Percentiles rank a stretch among this genome's conserved stretches.
Evolutionary conservation across 1,284 basidiomycete species (phyloP).

Genomic region (Cutaneotrichosporon cavernicola): DNA sequence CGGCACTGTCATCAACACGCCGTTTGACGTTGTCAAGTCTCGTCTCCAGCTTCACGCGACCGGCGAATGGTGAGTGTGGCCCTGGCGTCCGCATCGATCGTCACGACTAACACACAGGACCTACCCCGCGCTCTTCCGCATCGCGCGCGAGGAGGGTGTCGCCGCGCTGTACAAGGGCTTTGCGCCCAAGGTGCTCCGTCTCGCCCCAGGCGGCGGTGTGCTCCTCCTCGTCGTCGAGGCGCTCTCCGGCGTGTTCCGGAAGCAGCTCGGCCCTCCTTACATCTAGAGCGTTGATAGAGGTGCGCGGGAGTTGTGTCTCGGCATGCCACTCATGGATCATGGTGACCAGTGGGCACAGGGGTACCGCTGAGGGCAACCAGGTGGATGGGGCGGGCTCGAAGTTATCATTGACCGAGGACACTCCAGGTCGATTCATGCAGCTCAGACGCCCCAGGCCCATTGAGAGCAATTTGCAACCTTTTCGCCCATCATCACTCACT

Average conservation of each 20-base stretch:
- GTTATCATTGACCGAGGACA: no score
- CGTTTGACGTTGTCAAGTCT: constrained; percentile 85
- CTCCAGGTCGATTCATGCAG: no score
- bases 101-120: constrained; percentile 22
- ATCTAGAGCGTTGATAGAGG: constrained; percentile 24
- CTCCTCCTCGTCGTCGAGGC: constrained; percentile 65
- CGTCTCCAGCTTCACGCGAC: constrained; percentile 88
- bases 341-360: background rate
- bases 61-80: constrained; percentile 59
- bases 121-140: constrained; percentile 63
- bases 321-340: background rate
- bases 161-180: constrained; percentile 87
- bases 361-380: background rate
- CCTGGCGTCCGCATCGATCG: background rate
- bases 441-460: no score
- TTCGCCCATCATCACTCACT: no score
- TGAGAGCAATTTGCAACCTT: no score
- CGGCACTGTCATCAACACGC: constrained; percentile 62
- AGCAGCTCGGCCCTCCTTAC: constrained; percentile 48
- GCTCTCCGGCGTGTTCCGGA: constrained; percentile 44
- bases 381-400: no score
- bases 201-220: constrained; percentile 94
- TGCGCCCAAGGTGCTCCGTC: constrained; percentile 73
- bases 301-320: background rate
- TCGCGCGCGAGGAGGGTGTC: constrained; percentile 85